Percentiles rank a stretch among this genome's conserved stretches.
phyloP scores from a whole-genome alignment of 345 rosid genomes.

The Noccaea caerulescens region DNA sequence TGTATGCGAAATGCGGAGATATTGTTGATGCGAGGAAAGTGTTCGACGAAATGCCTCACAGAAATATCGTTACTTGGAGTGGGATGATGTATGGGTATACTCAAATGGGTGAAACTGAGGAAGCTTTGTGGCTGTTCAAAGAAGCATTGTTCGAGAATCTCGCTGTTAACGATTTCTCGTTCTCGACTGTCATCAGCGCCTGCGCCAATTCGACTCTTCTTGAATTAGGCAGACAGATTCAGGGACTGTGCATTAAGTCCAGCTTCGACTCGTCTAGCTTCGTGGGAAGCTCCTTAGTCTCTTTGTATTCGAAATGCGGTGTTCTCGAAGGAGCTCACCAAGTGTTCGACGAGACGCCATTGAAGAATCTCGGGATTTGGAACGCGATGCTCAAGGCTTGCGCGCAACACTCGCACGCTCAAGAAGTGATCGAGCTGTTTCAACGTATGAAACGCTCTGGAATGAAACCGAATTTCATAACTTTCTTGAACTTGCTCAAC shows the following conservation, averaged over 20 bases:
- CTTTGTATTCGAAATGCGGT: conserved; percentile 81
- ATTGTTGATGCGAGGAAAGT: conserved; percentile 59
- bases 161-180: conserved; percentile 82
- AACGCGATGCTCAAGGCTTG: conserved; percentile 86
- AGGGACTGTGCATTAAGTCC: conserved; percentile 75
- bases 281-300: conserved; percentile 81
- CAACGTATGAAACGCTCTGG: conserved; percentile 58
- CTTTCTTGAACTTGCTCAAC: conserved; percentile 73
- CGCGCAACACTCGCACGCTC: conserved; percentile 71
- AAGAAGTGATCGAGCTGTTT: conserved; percentile 58
- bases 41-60: conserved; percentile 85
- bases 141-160: conserved; percentile 56
- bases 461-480: conserved; percentile 76
- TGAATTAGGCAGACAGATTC: conserved; percentile 87
- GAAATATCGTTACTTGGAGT: conserved; percentile 92
- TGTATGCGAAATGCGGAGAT: conserved; percentile 81
- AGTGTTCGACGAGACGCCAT: conserved; percentile 58
- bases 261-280: conserved; percentile 68
- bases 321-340: conserved; percentile 63
- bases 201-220: conserved; percentile 74
- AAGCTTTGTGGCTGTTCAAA: conserved; percentile 74
- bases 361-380: conserved; percentile 83
- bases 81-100: conserved; percentile 89
- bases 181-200: conserved; percentile 73
- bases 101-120: conserved; percentile 71